Conservation (phyloP, 768 basidiomycete genomes). For the Russula compacta region DNA sequence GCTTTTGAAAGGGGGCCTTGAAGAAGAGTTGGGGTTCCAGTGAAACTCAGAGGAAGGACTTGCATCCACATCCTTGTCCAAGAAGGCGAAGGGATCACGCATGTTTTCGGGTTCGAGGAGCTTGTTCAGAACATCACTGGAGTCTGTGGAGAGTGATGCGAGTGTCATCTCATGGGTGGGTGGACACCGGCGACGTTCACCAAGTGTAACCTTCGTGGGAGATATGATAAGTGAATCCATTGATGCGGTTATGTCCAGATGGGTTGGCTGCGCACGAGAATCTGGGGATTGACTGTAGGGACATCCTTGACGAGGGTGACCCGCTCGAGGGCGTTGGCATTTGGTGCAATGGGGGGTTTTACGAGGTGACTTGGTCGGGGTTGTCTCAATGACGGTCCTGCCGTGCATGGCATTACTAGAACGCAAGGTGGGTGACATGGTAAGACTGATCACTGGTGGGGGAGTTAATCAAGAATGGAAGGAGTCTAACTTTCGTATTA, state of each 20-base stretch:
- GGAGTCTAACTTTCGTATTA: not conserved
- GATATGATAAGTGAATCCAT: conserved; percentile 17
- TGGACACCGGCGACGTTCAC: conserved; percentile 24
- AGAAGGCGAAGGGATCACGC: conserved; percentile 22
- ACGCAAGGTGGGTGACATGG: conserved; percentile 15
- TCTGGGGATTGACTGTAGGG: conserved; percentile 28
- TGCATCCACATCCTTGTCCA: not conserved
- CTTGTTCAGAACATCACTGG: conserved; percentile 38
- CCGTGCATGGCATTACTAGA: conserved; percentile 8
- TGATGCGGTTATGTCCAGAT: conserved; percentile 4
- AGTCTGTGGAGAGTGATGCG: conserved; percentile 41
- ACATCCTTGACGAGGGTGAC: conserved; percentile 60
- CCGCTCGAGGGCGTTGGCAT: conserved; percentile 46
- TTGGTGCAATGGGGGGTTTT: conserved; percentile 46
- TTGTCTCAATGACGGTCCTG: conserved; percentile 7
- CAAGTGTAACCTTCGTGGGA: conserved; percentile 7
- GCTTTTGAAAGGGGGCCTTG: conserved; percentile 2
- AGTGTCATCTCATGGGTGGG: conserved; percentile 34
- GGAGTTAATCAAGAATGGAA: not conserved
- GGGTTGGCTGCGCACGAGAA: not conserved
- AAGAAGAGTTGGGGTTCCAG: not conserved
- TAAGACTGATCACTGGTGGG: not conserved
- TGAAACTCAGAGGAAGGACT: not conserved
- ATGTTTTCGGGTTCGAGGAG: conserved; percentile 39
- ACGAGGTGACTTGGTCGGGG: conserved; percentile 36